Conservation (phyloP, 2,329 filamentous ascomycete species). For the Claviceps fusiformis region DNA sequence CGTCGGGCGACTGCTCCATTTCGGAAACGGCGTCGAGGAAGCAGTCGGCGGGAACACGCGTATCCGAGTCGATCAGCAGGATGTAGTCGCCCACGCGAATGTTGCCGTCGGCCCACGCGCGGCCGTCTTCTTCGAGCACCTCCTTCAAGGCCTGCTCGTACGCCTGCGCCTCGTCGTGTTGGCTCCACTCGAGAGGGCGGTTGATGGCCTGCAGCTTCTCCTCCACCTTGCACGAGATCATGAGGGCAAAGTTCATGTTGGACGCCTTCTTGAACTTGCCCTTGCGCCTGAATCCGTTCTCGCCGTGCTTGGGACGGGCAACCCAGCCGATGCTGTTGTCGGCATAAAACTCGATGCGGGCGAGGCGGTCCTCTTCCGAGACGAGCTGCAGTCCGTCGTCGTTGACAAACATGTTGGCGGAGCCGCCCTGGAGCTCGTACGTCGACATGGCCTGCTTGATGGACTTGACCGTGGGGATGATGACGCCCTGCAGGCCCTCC, state of each 20-base stretch:
- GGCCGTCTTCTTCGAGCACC: constrained; percentile 52
- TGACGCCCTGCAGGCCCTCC: constrained; percentile 63
- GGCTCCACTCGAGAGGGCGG: constrained; percentile 49
- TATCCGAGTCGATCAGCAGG: constrained; percentile 61
- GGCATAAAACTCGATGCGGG: constrained; percentile 54
- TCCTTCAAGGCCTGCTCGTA: constrained; percentile 54
- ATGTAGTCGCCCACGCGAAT: constrained; percentile 79
- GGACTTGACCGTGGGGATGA: constrained; percentile 62
- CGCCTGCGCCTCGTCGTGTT: constrained; percentile 51
- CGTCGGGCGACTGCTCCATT: constrained; percentile 67
- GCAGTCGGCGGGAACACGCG: constrained; percentile 64
- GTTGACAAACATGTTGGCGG: constrained; percentile 64
- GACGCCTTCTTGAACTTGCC: constrained; percentile 61
- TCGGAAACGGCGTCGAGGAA: constrained; percentile 68
- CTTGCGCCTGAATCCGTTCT: constrained; percentile 46
- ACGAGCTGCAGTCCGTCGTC: constrained; percentile 62
- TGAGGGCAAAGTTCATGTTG: constrained; percentile 59
- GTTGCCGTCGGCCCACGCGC: constrained; percentile 73
- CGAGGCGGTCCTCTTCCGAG: constrained; percentile 44
- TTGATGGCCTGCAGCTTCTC: constrained; percentile 48
- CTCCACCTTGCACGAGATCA: constrained; percentile 56
- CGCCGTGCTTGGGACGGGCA: constrained; percentile 49
- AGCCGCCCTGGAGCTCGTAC: constrained; percentile 66
- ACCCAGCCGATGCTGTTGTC: constrained; percentile 60
- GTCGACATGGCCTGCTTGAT: constrained; percentile 66